Percentiles rank a stretch among this genome's conserved stretches.
Evolutionary conservation across 2,329 filamentous ascomycete species (phyloP).

Genomic region (Aspergillus tubingensis): DNA sequence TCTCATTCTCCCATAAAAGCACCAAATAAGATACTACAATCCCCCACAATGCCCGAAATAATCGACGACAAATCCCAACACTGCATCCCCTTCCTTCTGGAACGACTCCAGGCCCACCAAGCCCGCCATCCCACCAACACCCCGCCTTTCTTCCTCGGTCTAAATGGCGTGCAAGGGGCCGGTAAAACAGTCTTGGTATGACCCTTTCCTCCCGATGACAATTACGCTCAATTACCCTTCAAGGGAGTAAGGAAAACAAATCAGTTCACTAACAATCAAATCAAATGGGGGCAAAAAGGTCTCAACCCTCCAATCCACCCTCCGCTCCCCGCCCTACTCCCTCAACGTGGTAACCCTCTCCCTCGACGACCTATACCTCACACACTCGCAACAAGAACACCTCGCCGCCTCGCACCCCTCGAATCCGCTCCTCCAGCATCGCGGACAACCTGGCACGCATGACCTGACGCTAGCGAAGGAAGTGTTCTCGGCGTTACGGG

Average conservation of each 20-base stretch:
- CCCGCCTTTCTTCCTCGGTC: conserved; percentile 78
- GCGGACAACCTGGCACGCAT: conserved; percentile 83
- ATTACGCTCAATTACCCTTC: not conserved
- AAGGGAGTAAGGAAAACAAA: too few relatives aligned
- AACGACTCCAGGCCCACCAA: conserved; percentile 57
- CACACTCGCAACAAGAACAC: conserved; percentile 65
- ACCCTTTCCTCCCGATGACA: not conserved
- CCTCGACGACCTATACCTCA: conserved; percentile 88
- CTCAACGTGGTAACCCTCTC: conserved; percentile 71
- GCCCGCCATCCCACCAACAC: conserved; percentile 37
- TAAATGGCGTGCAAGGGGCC: conserved; percentile 89
- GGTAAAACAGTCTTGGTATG: conserved; percentile 85
- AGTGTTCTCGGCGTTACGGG: conserved; percentile 63
- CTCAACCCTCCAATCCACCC: conserved; percentile 61
- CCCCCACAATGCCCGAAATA: conserved; percentile 53
- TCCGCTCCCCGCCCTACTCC: conserved; percentile 59
- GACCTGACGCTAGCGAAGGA: conserved; percentile 66
- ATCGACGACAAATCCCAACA: conserved; percentile 76
- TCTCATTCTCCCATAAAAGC: not conserved
- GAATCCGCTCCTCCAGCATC: conserved; percentile 76
- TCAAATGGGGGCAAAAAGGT: conserved; percentile 44
- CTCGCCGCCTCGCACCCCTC: conserved; percentile 66
- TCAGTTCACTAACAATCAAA: too few relatives aligned
- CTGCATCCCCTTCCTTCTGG: conserved; percentile 75
- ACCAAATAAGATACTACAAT: not conserved